phyloP scores from a whole-genome alignment of 1,284 basidiomycete species.

The Tremellales sp. region DNA sequence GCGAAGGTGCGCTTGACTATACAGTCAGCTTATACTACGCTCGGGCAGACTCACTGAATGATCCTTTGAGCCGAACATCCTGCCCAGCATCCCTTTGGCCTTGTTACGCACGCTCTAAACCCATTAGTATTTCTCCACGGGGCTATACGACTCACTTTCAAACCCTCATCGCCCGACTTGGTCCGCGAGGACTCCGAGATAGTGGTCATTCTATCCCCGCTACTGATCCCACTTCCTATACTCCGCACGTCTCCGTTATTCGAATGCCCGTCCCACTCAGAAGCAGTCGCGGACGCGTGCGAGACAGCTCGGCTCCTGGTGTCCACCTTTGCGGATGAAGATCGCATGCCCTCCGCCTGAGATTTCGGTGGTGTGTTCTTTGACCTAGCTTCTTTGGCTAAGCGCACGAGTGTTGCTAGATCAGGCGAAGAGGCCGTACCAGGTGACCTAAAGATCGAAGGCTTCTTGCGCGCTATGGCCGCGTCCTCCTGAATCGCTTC shows the following conservation, averaged over 20 bases:
- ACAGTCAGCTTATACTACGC: slow-evolving; percentile 1
- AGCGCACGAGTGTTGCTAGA: slow-evolving; percentile 72
- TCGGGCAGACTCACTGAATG: slow-evolving; percentile 6
- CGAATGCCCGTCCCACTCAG: neutral
- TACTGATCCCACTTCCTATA: neutral
- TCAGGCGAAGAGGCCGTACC: slow-evolving; percentile 85
- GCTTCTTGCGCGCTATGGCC: slow-evolving; percentile 51
- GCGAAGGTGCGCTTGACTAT: slow-evolving; percentile 3
- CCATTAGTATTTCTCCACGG: neutral
- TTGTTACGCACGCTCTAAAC: slow-evolving; percentile 35
- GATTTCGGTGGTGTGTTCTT: neutral
- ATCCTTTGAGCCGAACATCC: slow-evolving; percentile 40
- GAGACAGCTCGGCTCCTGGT: neutral
- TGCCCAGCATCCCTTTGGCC: slow-evolving; percentile 44
- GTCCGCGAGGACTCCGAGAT: slow-evolving; percentile 26
- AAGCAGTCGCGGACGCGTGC: neutral
- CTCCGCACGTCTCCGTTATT: neutral
- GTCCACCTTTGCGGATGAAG: neutral
- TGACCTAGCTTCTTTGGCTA: slow-evolving; percentile 61
- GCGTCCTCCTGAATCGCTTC: slow-evolving; percentile 25
- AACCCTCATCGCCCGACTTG: slow-evolving; percentile 24
- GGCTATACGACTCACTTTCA: slow-evolving; percentile 32
- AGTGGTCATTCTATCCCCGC: slow-evolving; percentile 23
- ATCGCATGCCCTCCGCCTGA: neutral
- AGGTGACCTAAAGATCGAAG: slow-evolving; percentile 78